phyloP scores from a whole-genome alignment of 169 alveolate genomes.

The Cyclospora cayetanensis region DNA sequence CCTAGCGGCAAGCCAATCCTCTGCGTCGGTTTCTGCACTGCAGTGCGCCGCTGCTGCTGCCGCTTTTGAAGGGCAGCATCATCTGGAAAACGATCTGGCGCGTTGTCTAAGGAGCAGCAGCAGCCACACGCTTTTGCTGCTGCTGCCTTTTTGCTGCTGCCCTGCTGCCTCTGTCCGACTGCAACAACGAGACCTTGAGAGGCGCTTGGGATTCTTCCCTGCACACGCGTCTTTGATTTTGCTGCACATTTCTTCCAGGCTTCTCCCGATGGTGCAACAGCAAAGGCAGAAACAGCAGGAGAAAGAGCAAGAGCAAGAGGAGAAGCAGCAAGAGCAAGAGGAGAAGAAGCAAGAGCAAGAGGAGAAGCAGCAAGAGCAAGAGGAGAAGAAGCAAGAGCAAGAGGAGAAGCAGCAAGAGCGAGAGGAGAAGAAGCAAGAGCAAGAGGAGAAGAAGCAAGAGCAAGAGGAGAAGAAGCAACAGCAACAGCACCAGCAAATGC shows the following conservation, averaged over 20 bases:
- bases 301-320: not conserved
- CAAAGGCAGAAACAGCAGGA: not conserved
- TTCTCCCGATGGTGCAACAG: not conserved
- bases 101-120: too few species aligned
- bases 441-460: not conserved
- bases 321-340: too few species aligned
- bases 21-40: not conserved
- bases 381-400: not conserved
- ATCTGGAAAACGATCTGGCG: not conserved
- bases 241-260: conserved; percentile 20
- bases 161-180: conserved; percentile 57
- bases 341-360: not conserved
- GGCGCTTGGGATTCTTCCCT: not conserved
- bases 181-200: conserved; percentile 33
- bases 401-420: not conserved
- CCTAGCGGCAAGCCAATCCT: not conserved
- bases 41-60: conserved; percentile 41
- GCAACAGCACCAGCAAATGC: not conserved
- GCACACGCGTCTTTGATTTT: not conserved
- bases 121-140: conserved; percentile 26
- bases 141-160: conserved; percentile 64
- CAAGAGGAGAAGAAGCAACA: conserved; percentile 2
- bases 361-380: conserved; percentile 23
- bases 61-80: not conserved
- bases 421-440: not conserved